A percentile compares a stretch with the other conserved stretches of the same genome.
phyloP scores from a whole-genome alignment of 2,329 filamentous ascomycete species.

The Rutstroemia sp. region DNA sequence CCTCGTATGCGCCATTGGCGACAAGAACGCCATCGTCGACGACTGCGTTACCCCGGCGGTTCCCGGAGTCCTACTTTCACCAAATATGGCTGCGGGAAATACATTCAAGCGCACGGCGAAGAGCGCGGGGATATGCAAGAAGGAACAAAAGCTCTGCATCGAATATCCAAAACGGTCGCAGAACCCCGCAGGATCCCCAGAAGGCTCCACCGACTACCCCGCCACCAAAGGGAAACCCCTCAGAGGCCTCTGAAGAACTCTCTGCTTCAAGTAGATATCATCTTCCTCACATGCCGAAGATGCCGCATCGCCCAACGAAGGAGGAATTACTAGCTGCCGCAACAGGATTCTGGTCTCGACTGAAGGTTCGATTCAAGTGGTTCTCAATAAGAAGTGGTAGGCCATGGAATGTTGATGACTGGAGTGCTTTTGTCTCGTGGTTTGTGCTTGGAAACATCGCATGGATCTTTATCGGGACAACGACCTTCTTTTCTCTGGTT shows the following conservation, averaged over 20 bases:
- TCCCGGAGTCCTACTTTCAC: conserved; percentile 13
- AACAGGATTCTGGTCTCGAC: conserved; percentile 83
- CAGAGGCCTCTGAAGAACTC: conserved; percentile 6
- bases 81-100: conserved; percentile 25
- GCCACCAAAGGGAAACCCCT: conserved; percentile 11
- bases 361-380: conserved; percentile 95
- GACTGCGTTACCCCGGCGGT: conserved; percentile 8
- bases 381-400: conserved; percentile 88
- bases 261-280: conserved; percentile 44
- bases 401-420: conserved; percentile 94
- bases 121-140: conserved; percentile 19
- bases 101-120: conserved; percentile 23
- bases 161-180: conserved; percentile 18
- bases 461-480: conserved; percentile 95
- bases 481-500: conserved; percentile 88
- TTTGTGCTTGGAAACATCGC: conserved; percentile 87
- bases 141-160: conserved; percentile 29
- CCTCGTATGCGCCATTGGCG: conserved; percentile 15
- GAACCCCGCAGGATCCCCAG: conserved; percentile 17
- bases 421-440: conserved; percentile 93
- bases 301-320: conserved; percentile 84
- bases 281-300: conserved; percentile 52
- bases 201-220: conserved; percentile 13
- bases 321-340: conserved; percentile 89
- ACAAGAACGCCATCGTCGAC: conserved; percentile 22